Evolutionary conservation across 371 early-diverging fungal genomes (phyloP).

Genomic region (Cokeromyces recurvatus): DNA sequence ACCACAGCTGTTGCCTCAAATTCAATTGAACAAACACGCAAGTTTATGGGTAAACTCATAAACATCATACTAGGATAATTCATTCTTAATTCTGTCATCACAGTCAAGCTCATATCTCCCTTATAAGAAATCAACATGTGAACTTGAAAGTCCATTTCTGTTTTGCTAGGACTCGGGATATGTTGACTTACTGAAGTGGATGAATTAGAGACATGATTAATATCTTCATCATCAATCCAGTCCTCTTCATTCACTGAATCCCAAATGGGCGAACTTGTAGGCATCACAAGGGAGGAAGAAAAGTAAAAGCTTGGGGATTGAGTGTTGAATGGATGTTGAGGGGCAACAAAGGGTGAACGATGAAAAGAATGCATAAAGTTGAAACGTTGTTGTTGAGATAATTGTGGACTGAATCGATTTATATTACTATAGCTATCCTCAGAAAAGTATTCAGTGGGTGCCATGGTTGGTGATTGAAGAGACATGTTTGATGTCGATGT

Average conservation of each 20-base stretch:
- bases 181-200: slow-evolving; percentile 1
- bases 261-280: slow-evolving; percentile 3
- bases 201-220: slow-evolving; percentile 8
- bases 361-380: slow-evolving; percentile 43
- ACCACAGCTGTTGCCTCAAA: slow-evolving; percentile 85
- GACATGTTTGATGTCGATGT: not conserved
- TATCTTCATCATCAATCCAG: slow-evolving; percentile 47
- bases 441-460: not conserved
- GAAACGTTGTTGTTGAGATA: slow-evolving; percentile 35
- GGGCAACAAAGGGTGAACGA: slow-evolving; percentile 47
- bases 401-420: slow-evolving; percentile 11
- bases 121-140: slow-evolving; percentile 71
- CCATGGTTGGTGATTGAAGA: not conserved
- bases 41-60: slow-evolving; percentile 82
- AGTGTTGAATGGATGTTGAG: slow-evolving; percentile 40
- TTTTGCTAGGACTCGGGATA: slow-evolving; percentile 2
- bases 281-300: slow-evolving; percentile 1
- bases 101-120: slow-evolving; percentile 82
- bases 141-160: slow-evolving; percentile 73
- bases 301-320: slow-evolving; percentile 1
- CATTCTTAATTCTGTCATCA: slow-evolving; percentile 82
- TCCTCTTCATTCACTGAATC: slow-evolving; percentile 29
- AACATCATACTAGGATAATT: slow-evolving; percentile 92
- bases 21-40: slow-evolving; percentile 77
- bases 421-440: slow-evolving; percentile 1